These are phyloP conservation scores for Candolleomyces efflorescens DNA, from an alignment of 768 basidiomycete genomes.

Conservation along the genomic window DNA sequence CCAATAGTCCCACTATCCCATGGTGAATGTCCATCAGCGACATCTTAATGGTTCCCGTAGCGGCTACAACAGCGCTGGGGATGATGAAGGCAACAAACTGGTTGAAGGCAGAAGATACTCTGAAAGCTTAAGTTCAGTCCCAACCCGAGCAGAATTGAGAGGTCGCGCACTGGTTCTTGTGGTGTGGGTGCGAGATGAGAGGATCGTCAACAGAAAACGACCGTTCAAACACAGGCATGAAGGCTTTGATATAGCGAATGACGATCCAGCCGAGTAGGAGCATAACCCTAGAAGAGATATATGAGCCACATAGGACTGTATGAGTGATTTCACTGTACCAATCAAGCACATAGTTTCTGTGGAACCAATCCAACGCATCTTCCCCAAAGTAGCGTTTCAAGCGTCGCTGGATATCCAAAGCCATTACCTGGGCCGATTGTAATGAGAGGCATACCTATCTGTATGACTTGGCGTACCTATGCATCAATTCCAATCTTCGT, in stretches of 20 bases:
- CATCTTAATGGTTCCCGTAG: constrained; percentile 33
- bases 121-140: constrained; percentile 16
- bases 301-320: not conserved
- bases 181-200: constrained; percentile 48
- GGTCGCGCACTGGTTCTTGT: constrained; percentile 42
- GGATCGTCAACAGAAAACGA: constrained; percentile 47
- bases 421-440: not conserved
- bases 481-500: too few species aligned
- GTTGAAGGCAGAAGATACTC: constrained; percentile 47
- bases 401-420: constrained; percentile 4
- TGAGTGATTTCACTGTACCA: constrained; percentile 33
- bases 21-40: constrained; percentile 57
- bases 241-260: not conserved
- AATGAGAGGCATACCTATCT: not conserved
- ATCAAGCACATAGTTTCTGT: constrained; percentile 46
- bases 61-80: constrained; percentile 37
- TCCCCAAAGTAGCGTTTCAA: constrained; percentile 29
- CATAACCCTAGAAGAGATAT: not conserved
- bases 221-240: constrained; percentile 43
- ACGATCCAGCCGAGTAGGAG: constrained; percentile 19
- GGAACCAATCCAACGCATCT: constrained; percentile 38
- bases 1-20: constrained; percentile 46
- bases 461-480: too few species aligned
- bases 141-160: not conserved
- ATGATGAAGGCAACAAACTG: constrained; percentile 41